Evolutionary conservation across 2,329 filamentous ascomycete genomes (phyloP).

Genomic region (Cladosporium cucumerinum): DNA sequence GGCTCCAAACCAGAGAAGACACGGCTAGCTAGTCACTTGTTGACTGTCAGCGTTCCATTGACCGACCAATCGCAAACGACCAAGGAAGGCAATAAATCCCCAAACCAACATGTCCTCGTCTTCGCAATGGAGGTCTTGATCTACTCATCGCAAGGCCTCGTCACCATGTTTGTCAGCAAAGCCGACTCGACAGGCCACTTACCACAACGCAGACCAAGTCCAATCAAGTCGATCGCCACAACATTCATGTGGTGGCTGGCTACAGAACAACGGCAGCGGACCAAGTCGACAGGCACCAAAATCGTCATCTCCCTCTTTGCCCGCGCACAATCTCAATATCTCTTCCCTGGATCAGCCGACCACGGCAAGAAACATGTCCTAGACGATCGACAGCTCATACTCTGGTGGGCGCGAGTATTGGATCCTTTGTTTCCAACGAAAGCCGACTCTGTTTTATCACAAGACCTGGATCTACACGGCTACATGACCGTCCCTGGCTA

Average conservation of each 20-base stretch:
- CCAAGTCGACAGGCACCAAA: slow-evolving; percentile 52
- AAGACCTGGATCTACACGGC: slow-evolving; percentile 54
- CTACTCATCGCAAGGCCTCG: slow-evolving; percentile 74
- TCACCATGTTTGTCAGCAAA: slow-evolving; percentile 91
- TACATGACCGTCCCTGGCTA: slow-evolving; percentile 87
- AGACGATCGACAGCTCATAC: slow-evolving; percentile 83
- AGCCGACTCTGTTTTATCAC: neutral
- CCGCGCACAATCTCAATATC: slow-evolving; percentile 84
- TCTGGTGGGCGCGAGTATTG: slow-evolving; percentile 91
- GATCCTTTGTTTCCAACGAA: slow-evolving; percentile 63
- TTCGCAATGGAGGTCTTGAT: slow-evolving; percentile 85
- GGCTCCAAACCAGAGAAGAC: slow-evolving; percentile 70
- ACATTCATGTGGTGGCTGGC: slow-evolving; percentile 76
- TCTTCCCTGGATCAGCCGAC: slow-evolving; percentile 88
- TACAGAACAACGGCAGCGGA: slow-evolving; percentile 33
- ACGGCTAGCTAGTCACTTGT: slow-evolving; percentile 81
- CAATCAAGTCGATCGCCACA: slow-evolving; percentile 69
- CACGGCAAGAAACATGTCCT: slow-evolving; percentile 85
- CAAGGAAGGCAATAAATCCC: slow-evolving; percentile 27
- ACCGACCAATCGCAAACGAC: slow-evolving; percentile 7
- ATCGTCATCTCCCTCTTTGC: slow-evolving; percentile 88
- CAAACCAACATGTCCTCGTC: slow-evolving; percentile 56
- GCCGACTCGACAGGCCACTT: slow-evolving; percentile 94
- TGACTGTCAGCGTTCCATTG: slow-evolving; percentile 54
- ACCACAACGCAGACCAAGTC: slow-evolving; percentile 63